Evolutionary conservation across 192 early-diverging fungal species (phyloP), one percentile per base, ranked within the genome.

Genomic region (Coemansia furcata): DNA sequence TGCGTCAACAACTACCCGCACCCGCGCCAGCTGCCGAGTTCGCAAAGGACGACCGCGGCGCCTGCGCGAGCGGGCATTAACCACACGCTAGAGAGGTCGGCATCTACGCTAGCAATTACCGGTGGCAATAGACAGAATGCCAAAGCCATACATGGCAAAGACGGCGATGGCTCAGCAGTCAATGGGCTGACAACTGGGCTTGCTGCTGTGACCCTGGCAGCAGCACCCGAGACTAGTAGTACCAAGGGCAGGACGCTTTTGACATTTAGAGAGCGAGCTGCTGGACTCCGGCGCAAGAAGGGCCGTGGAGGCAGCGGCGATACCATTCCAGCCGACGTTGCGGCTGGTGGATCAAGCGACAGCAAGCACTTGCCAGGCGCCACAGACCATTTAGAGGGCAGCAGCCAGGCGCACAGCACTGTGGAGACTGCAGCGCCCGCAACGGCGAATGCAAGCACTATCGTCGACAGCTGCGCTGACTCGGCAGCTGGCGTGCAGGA

Each of bases 1-100:
- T 95, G 92, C 69, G 90, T 98, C 19, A 81, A 89, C 72, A 85
- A 85, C 66, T 96, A 91, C 68, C 89, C 88, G 12, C 87, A 87
- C 43, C 86, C 88, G 21, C 64, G 63, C 46, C 68, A 60, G 30
- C 60, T 55, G 49, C 74, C 79, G 5, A 46, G 37, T 8, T 29
- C 46, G 8, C 49, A 62, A 12, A 54, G 57, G 58, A 7, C 67
- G 11, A 54, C 55, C 15, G 46, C 67, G 38, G 54, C 17, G 15
- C 17, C 54, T 60, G 72, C 62, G 59, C 19, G 60, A 36, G 32
- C 21, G n/a, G 58, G 37, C 14, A 44, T 55, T 12, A 50, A 6
- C 21, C 36, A 60, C 23, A 33, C 38, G 44, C 54, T 68, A 21
- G 69, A 65, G 46, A 29, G 59, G 39, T 66, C 71, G 3, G 54